A percentile compares a stretch with the other conserved stretches of the same genome.
These are phyloP conservation scores for Diversispora epigaea DNA, from an alignment of 192 early-diverging fungal genomes.

Conservation along the genomic window DNA sequence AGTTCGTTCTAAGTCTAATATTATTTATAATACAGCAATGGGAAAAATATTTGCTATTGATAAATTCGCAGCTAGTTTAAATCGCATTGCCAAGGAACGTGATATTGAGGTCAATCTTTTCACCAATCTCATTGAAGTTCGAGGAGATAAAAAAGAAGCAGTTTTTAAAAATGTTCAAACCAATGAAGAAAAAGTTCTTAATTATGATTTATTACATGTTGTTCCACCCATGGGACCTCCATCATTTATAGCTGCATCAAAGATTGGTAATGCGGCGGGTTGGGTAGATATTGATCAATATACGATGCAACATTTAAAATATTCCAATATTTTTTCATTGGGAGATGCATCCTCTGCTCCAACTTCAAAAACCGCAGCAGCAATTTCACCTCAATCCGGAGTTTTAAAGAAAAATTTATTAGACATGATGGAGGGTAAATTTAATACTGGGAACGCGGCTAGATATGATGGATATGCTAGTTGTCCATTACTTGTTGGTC, in stretches of 20 bases:
- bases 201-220: slow-evolving; percentile 85
- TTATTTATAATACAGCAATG: slow-evolving; percentile 77
- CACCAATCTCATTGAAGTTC: slow-evolving; percentile 70
- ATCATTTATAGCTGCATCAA: slow-evolving; percentile 70
- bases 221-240: slow-evolving; percentile 82
- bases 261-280: slow-evolving; percentile 72
- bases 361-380: slow-evolving; percentile 89
- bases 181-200: slow-evolving; percentile 57
- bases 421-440: slow-evolving; percentile 54
- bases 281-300: slow-evolving; percentile 80
- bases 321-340: slow-evolving; percentile 73
- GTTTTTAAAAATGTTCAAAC: slow-evolving; percentile 61
- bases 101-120: slow-evolving; percentile 68
- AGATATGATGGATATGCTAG: slow-evolving; percentile 84
- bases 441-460: slow-evolving; percentile 40
- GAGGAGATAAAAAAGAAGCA: slow-evolving; percentile 63
- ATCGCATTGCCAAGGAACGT: slow-evolving; percentile 64
- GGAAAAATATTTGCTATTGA: slow-evolving; percentile 86
- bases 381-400: slow-evolving; percentile 77
- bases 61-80: slow-evolving; percentile 76
- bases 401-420: slow-evolving; percentile 77
- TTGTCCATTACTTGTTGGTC: slow-evolving; percentile 79
- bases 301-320: slow-evolving; percentile 78
- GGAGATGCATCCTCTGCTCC: slow-evolving; percentile 84
- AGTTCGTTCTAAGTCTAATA: slow-evolving; percentile 62